phyloP scores from a whole-genome alignment of 2,329 filamentous ascomycete species.

The Aulographum hederae region DNA sequence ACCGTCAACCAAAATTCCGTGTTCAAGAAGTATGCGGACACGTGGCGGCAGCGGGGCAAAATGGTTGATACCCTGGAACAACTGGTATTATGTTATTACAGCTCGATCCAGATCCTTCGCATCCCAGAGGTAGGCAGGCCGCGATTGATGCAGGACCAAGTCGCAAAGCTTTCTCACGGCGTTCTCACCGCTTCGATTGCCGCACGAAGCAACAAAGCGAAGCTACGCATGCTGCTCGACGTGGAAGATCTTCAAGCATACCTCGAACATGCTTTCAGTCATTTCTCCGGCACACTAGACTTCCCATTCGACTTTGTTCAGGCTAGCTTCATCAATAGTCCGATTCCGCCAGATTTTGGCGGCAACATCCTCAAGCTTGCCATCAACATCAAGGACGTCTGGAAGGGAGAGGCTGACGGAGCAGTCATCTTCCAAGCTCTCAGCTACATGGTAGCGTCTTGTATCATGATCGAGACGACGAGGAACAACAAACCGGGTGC shows the following conservation, averaged over 20 bases:
- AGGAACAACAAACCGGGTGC: no score
- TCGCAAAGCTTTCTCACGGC: conserved; percentile 24
- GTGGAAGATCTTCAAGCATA: conserved; percentile 28
- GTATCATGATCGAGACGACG: conserved; percentile 32
- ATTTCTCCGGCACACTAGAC: conserved; percentile 26
- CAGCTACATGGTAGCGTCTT: conserved; percentile 30
- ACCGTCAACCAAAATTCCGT: conserved; percentile 15
- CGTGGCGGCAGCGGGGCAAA: conserved; percentile 24
- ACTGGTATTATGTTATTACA: conserved; percentile 32
- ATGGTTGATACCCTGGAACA: conserved; percentile 25
- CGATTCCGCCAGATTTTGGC: conserved; percentile 29
- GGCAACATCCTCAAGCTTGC: conserved; percentile 32
- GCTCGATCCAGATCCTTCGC: conserved; percentile 23
- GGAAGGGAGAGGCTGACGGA: conserved; percentile 7
- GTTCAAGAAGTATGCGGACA: conserved; percentile 22
- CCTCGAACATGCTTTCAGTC: conserved; percentile 30
- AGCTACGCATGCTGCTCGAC: conserved; percentile 28
- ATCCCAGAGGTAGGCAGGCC: conserved; percentile 29
- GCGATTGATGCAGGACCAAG: conserved; percentile 28
- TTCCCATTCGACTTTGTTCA: conserved; percentile 33
- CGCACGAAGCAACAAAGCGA: conserved; percentile 23
- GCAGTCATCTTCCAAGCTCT: conserved; percentile 23
- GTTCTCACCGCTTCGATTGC: conserved; percentile 23
- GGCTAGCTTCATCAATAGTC: conserved; percentile 24
- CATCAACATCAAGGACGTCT: conserved; percentile 17